Percentiles rank a stretch among this genome's conserved stretches.
These are phyloP conservation scores for Millerozyma acaciae DNA, from an alignment of 805 yeast species.

Conservation along the genomic window DNA sequence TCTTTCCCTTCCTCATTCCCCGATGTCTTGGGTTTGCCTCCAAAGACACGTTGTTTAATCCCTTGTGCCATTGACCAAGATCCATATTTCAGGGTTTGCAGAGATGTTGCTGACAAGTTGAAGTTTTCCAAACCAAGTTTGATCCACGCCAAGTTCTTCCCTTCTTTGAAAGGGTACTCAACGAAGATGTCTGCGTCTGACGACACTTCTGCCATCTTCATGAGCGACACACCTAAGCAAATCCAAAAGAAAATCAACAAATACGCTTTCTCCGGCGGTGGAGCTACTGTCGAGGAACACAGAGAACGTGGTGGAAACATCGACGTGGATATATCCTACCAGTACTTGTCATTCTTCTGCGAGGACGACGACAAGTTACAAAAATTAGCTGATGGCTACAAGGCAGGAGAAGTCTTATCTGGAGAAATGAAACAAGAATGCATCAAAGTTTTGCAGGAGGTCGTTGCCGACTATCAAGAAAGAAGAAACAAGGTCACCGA, in stretches of 20 bases:
- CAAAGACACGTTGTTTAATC: constrained; percentile 91
- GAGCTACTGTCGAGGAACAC: constrained; percentile 84
- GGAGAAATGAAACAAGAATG: constrained; percentile 93
- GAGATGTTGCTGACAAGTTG: constrained; percentile 95
- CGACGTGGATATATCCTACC: constrained; percentile 92
- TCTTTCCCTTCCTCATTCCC: constrained; percentile 97
- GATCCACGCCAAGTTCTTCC: constrained; percentile 93
- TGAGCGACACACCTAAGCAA: constrained; percentile 92
- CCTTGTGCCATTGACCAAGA: constrained; percentile 99
- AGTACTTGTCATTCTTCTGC: constrained; percentile 83
- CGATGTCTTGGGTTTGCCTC: constrained; percentile 77
- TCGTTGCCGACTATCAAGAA: constrained; percentile 78
- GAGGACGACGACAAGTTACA: constrained; percentile 82
- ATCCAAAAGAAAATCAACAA: constrained; percentile 93
- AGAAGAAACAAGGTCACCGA: constrained; percentile 66
- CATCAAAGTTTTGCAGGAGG: constrained; percentile 73
- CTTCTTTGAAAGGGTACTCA: constrained; percentile 94
- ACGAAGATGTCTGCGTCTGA: constrained; percentile 97
- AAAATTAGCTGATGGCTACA: constrained; percentile 60
- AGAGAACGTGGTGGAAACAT: constrained; percentile 88
- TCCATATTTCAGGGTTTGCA: constrained; percentile 94
- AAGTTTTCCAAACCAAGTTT: constrained; percentile 88
- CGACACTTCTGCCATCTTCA: constrained; percentile 84
- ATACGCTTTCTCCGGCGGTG: constrained; percentile 95
- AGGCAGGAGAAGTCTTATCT: constrained; percentile 75